A percentile compares a stretch with the other conserved stretches of the same genome.
These are phyloP conservation scores for Allium fistulosum DNA, from an alignment of 106 monocot genomes.

Conservation along the genomic window DNA sequence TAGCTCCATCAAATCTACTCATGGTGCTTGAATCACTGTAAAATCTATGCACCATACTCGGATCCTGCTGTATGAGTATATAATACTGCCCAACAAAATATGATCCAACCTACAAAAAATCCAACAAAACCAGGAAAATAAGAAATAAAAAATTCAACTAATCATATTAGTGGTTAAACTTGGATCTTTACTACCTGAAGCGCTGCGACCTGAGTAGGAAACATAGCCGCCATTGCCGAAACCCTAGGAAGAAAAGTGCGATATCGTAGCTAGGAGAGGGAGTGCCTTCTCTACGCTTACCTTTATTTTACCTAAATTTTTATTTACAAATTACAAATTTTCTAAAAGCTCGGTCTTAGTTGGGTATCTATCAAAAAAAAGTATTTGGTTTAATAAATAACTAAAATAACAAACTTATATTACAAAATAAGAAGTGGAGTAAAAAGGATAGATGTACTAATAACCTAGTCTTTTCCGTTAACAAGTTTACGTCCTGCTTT, in stretches of 20 bases:
- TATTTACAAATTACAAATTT: no score
- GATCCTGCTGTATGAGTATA: constrained; percentile 4
- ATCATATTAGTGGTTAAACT: neutral
- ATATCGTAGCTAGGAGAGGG: neutral
- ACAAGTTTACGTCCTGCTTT: no score
- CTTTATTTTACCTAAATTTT: no score
- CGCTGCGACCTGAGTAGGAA: constrained; percentile 3
- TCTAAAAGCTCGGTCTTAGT: no score
- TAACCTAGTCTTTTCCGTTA: no score
- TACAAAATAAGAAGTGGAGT: no score
- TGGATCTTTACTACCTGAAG: constrained; percentile 5
- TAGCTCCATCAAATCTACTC: constrained; percentile 3
- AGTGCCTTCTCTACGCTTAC: neutral
- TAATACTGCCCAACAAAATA: constrained; percentile 19
- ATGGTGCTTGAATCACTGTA: constrained; percentile 11
- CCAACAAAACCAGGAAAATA: neutral
- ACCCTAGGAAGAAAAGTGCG: neutral
- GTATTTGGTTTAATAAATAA: no score
- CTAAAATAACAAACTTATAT: no score
- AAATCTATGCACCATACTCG: constrained; percentile 7
- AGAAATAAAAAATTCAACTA: neutral
- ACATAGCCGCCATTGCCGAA: constrained; percentile 4
- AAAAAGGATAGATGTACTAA: no score
- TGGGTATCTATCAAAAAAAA: no score
- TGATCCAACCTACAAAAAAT: constrained; percentile 5